phyloP scores from a whole-genome alignment of 306 rosid genomes.

The Castanospermum australe region DNA sequence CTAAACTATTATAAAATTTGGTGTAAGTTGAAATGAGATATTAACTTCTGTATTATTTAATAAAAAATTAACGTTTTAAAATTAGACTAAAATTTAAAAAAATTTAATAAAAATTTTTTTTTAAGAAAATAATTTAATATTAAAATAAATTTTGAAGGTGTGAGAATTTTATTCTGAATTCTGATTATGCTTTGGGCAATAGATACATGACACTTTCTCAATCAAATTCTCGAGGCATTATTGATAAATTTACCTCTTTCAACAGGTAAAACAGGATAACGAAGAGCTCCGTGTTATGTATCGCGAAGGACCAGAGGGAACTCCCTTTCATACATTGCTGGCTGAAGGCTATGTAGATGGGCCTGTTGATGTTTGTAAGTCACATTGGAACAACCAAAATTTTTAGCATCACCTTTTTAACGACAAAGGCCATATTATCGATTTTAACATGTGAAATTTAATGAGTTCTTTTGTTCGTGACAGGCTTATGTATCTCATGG shows the following conservation, averaged over 20 bases:
- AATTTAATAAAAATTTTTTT: no score
- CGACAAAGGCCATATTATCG: background rate
- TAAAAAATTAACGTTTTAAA: no score
- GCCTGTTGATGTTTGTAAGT: constrained; percentile 85
- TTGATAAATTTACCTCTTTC: constrained; percentile 28
- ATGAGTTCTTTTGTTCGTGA: constrained; percentile 26
- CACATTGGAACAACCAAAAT: background rate
- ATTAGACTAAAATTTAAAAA: no score
- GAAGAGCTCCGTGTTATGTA: constrained; percentile 96
- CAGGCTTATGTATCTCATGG: constrained; percentile 90
- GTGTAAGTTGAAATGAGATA: no score
- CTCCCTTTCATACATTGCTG: constrained; percentile 84
- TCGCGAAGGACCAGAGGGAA: constrained; percentile 82
- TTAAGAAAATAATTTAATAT: no score
- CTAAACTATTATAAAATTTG: no score
- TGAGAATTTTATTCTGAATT: background rate
- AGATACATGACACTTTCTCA: background rate
- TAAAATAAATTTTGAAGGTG: no score
- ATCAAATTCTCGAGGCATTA: background rate
- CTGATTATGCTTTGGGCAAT: background rate
- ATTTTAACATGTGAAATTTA: constrained; percentile 6
- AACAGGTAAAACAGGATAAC: constrained; percentile 87
- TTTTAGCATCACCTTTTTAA: constrained; percentile 18
- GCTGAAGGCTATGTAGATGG: constrained; percentile 94
- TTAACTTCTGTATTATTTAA: no score